These are phyloP conservation scores for Verticillium zaregamsianum DNA, from an alignment of 2,329 filamentous ascomycete species.

Conservation along the genomic window DNA sequence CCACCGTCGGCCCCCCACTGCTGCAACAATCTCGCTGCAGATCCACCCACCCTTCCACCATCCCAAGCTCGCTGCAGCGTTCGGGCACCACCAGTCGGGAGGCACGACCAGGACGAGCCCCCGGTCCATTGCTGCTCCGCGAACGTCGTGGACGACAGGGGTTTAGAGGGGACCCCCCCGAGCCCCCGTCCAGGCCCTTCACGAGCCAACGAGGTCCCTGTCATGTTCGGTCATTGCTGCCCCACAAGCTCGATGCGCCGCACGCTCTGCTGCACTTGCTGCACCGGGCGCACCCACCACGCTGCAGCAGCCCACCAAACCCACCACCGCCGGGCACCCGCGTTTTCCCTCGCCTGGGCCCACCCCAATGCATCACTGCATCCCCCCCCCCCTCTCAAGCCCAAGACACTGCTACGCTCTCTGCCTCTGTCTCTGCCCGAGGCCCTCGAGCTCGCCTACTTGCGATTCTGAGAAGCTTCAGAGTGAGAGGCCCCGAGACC, in stretches of 20 bases:
- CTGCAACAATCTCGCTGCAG: not conserved
- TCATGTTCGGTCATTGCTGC: not conserved
- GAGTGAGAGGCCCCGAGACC: not conserved
- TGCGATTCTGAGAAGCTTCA: not conserved
- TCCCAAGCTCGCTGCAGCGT: not conserved
- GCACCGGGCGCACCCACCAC: not conserved
- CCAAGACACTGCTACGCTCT: not conserved
- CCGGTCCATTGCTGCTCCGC: not conserved
- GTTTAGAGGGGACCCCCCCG: not conserved
- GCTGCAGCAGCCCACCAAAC: not conserved
- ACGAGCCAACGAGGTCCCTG: not conserved
- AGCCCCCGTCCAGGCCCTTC: not conserved
- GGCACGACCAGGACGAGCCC: not conserved
- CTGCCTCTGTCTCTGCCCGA: not conserved
- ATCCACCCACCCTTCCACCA: not conserved
- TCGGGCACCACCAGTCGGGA: not conserved
- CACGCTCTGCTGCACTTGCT: not conserved
- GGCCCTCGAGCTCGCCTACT: not conserved
- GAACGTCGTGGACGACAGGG: not conserved
- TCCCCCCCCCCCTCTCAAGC: not conserved
- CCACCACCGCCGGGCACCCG: not conserved
- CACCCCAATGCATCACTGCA: not conserved
- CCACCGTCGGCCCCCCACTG: not conserved
- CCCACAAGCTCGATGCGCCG: not conserved
- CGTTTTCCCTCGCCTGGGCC: not conserved